Evolutionary conservation across 371 early-diverging fungal species (phyloP).

Genomic region (Zychaea mexicana): DNA sequence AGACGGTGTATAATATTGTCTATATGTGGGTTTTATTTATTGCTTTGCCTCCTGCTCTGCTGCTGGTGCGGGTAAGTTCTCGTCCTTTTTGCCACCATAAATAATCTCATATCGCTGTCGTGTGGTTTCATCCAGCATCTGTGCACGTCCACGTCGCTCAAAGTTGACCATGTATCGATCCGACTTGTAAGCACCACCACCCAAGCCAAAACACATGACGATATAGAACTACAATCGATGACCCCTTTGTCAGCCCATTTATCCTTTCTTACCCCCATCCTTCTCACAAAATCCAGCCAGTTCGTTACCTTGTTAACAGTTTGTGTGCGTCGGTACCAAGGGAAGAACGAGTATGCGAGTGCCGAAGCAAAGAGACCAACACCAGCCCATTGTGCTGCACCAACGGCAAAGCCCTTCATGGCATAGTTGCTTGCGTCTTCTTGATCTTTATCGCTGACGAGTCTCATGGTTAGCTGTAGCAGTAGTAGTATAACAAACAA

Average conservation of each 20-base stretch:
- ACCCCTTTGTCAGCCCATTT: not conserved
- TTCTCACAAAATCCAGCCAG: too few relatives aligned
- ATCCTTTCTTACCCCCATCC: not conserved
- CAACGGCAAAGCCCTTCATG: conserved; percentile 57
- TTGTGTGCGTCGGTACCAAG: conserved; percentile 50
- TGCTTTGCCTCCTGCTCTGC: not conserved
- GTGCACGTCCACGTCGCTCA: conserved; percentile 55
- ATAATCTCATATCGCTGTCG: conserved; percentile 46
- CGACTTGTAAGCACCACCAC: conserved; percentile 54
- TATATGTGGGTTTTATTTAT: not conserved
- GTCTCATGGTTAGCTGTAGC: conserved; percentile 50
- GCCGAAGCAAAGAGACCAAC: conserved; percentile 52
- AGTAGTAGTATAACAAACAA: too few relatives aligned
- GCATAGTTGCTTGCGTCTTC: conserved; percentile 46
- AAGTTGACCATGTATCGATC: conserved; percentile 57
- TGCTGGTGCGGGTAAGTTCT: not conserved
- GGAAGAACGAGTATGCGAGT: conserved; percentile 41
- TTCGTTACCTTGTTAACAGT: conserved; percentile 57
- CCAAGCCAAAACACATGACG: conserved; percentile 53
- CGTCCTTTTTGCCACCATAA: conserved; percentile 35
- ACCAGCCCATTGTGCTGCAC: conserved; percentile 51
- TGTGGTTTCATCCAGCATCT: conserved; percentile 41
- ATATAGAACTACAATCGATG: conserved; percentile 46
- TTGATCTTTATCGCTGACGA: conserved; percentile 45
- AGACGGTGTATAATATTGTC: too few relatives aligned